A percentile compares a stretch with the other conserved stretches of the same genome.
phyloP scores from a whole-genome alignment of 768 basidiomycete genomes.

The Stropharia rugosoannulata region DNA sequence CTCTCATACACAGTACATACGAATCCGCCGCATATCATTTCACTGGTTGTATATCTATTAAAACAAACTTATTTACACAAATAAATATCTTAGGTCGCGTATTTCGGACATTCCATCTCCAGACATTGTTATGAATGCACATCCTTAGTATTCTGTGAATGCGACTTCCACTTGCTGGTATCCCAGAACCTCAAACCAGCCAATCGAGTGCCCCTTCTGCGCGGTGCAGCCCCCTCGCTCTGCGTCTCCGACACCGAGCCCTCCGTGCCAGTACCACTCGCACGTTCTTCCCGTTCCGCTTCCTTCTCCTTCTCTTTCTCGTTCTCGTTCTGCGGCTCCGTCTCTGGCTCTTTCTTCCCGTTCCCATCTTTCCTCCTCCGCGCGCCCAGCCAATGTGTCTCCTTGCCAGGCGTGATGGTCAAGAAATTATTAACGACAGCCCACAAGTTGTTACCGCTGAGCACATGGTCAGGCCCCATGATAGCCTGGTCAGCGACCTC shows the following conservation, averaged over 20 bases:
- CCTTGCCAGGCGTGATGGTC: slow-evolving; percentile 48
- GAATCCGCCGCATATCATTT: background rate
- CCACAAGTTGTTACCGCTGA: slow-evolving; percentile 78
- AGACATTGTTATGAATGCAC: too few relatives aligned
- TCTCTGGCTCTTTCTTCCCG: background rate
- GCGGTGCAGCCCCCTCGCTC: too few relatives aligned
- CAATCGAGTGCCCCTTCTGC: too few relatives aligned
- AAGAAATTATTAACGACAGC: slow-evolving; percentile 62
- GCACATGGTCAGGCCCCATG: slow-evolving; percentile 51
- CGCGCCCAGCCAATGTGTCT: slow-evolving; percentile 9
- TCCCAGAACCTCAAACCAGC: too few relatives aligned
- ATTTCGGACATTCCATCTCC: too few relatives aligned
- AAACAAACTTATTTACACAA: background rate
- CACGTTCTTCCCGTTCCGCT: too few relatives aligned
- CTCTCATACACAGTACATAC: background rate
- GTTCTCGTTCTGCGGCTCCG: background rate
- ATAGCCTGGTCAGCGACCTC: slow-evolving; percentile 70
- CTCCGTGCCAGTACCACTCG: too few relatives aligned
- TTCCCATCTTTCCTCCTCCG: background rate
- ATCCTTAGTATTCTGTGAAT: too few relatives aligned
- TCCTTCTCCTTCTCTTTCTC: too few relatives aligned
- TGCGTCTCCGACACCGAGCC: too few relatives aligned
- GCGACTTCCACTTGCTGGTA: too few relatives aligned
- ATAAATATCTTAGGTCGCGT: too few relatives aligned
- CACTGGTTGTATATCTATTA: background rate